Conservation (phyloP, 257 asterid genomes). For the Leptodermis oblonga region DNA sequence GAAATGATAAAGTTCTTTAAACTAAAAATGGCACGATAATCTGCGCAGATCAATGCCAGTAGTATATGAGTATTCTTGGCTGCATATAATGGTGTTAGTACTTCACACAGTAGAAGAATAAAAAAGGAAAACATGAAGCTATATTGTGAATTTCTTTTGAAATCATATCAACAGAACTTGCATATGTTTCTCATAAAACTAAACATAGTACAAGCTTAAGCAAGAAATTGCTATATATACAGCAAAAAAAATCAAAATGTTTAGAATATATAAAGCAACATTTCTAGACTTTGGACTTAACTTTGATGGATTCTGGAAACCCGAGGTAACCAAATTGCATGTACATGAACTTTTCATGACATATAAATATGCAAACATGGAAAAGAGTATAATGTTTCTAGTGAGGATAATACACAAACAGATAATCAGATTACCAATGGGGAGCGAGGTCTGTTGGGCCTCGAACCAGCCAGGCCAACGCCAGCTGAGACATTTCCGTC, state of each 20-base stretch:
- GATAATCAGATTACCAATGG: slow-evolving; percentile 47
- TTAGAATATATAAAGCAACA: not conserved
- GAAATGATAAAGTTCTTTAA: not conserved
- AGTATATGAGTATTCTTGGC: not conserved
- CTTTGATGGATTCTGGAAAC: no score
- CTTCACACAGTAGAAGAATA: not conserved
- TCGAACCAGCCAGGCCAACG: slow-evolving; percentile 71
- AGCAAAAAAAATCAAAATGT: not conserved
- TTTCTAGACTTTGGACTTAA: not conserved
- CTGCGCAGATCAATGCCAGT: not conserved
- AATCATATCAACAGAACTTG: not conserved
- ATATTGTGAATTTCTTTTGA: not conserved
- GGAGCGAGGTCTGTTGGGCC: slow-evolving; percentile 49
- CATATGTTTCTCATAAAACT: not conserved
- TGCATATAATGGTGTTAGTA: not conserved
- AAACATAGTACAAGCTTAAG: not conserved
- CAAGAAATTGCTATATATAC: not conserved
- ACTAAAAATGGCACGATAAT: not conserved
- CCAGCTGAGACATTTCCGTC: slow-evolving; percentile 55
- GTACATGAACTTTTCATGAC: not conserved
- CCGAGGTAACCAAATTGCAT: not conserved
- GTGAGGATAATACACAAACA: not conserved
- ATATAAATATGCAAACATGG: not conserved
- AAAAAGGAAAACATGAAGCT: not conserved
- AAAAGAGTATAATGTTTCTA: not conserved